A percentile compares a stretch with the other conserved stretches of the same genome.
Evolutionary conservation across 2,329 filamentous ascomycete genomes (phyloP).

Genomic region (Colletotrichum trifolii): DNA sequence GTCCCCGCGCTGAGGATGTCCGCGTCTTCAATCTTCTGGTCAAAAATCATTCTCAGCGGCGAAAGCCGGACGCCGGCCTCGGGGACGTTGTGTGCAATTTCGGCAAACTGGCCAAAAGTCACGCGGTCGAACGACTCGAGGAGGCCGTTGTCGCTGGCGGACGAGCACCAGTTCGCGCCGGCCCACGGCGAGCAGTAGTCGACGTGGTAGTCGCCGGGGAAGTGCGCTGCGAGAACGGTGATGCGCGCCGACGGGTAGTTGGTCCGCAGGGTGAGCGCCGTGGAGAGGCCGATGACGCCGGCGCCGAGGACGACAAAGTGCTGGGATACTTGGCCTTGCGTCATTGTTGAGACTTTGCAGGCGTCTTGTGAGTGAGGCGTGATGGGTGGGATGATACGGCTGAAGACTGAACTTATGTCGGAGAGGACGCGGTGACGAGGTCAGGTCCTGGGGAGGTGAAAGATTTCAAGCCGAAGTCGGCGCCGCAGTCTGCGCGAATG

Average conservation of each 20-base stretch:
- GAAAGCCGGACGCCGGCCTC: constrained; percentile 31
- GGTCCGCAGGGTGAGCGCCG: constrained; percentile 72
- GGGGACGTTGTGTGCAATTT: constrained; percentile 29
- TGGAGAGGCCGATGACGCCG: constrained; percentile 77
- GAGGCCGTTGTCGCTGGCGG: constrained; percentile 65
- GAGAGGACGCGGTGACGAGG: background rate
- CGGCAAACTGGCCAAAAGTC: constrained; percentile 36
- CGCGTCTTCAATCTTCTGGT: constrained; percentile 34
- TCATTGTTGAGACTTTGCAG: too few relatives aligned
- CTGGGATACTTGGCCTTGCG: too few relatives aligned
- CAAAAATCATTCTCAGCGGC: constrained; percentile 39
- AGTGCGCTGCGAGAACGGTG: constrained; percentile 85
- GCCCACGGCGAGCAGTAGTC: constrained; percentile 93
- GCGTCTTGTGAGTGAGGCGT: background rate
- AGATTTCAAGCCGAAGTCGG: background rate
- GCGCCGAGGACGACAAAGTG: constrained; percentile 70
- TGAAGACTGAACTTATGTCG: background rate
- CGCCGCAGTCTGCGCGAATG: background rate
- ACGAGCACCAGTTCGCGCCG: constrained; percentile 76
- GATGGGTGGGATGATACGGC: background rate
- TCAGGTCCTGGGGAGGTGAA: background rate
- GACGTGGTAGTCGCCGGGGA: constrained; percentile 93
- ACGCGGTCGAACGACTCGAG: constrained; percentile 37
- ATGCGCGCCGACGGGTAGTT: constrained; percentile 47
- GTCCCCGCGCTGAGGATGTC: constrained; percentile 49